These are phyloP conservation scores for Fusarium nurragi DNA, from an alignment of 2,329 filamentous ascomycete genomes.

Conservation along the genomic window DNA sequence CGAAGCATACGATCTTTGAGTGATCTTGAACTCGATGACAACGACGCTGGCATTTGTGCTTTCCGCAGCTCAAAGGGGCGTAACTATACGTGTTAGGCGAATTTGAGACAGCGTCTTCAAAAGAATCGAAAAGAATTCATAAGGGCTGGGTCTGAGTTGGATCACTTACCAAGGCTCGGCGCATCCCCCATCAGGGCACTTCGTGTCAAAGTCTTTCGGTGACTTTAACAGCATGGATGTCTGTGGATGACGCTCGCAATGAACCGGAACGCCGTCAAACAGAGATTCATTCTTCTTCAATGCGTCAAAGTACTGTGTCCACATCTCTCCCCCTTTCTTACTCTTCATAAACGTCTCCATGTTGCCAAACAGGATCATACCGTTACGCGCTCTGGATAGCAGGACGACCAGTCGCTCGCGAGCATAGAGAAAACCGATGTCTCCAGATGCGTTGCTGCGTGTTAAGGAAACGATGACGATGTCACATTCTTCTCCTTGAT, in stretches of 20 bases:
- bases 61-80: conserved; percentile 61
- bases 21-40: conserved; percentile 73
- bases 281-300: conserved; percentile 63
- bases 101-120: too few species aligned
- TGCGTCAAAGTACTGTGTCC: conserved; percentile 66
- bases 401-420: conserved; percentile 76
- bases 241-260: conserved; percentile 68
- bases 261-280: conserved; percentile 68
- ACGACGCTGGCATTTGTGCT: conserved; percentile 65
- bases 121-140: too few species aligned
- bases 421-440: conserved; percentile 76
- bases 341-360: conserved; percentile 71
- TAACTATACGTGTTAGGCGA: conserved; percentile 52
- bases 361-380: conserved; percentile 76
- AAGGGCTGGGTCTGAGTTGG: too few species aligned
- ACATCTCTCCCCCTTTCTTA: conserved; percentile 54
- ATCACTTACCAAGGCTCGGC: conserved; percentile 64
- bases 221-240: conserved; percentile 56
- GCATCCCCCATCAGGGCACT: conserved; percentile 78
- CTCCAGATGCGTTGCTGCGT: conserved; percentile 68
- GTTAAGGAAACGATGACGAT: conserved; percentile 76
- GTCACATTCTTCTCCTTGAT: conserved; percentile 80
- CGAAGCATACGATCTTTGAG: conserved; percentile 53
- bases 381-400: conserved; percentile 71
- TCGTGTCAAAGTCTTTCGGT: conserved; percentile 66